phyloP scores from a whole-genome alignment of 192 early-diverging fungal genomes.

The Helicostylum pulchrum region DNA sequence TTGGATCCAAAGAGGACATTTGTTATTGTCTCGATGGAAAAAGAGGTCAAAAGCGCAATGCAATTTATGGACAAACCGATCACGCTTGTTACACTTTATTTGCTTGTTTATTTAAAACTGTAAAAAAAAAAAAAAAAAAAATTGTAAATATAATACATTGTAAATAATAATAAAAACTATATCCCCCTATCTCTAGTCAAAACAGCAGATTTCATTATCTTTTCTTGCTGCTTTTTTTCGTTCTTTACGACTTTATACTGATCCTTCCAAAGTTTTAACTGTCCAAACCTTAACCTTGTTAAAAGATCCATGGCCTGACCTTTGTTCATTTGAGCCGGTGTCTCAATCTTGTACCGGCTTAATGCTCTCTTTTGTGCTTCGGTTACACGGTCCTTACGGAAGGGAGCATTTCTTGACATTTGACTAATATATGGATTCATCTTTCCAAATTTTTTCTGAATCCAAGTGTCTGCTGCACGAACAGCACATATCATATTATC shows the following conservation, averaged over 20 bases:
- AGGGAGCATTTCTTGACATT: constrained; percentile 46
- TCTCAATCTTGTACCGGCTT: constrained; percentile 23
- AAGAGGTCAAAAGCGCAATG: not conserved
- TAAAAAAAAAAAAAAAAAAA: not conserved
- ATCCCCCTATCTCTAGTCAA: not conserved
- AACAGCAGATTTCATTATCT: not conserved
- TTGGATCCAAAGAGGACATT: not conserved
- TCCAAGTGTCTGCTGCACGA: constrained; percentile 63
- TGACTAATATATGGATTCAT: not conserved
- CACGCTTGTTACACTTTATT: not conserved
- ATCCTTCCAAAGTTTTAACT: constrained; percentile 44
- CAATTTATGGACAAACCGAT: not conserved
- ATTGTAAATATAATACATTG: constrained; percentile 11
- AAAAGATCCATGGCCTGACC: constrained; percentile 75
- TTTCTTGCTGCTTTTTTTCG: not conserved
- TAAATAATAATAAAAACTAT: not conserved
- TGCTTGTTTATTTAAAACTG: not conserved
- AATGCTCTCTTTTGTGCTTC: constrained; percentile 50
- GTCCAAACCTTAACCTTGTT: constrained; percentile 52
- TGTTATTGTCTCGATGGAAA: not conserved
- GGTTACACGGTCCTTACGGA: constrained; percentile 53
- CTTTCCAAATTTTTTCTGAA: constrained; percentile 29
- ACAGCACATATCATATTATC: constrained; percentile 55
- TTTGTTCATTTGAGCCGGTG: constrained; percentile 40
- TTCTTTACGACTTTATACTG: not conserved